Evolutionary conservation across 1,139 yeast species (phyloP), one percentile per base, ranked within the genome.

Genomic region (Saccharomycopsis hybrid): DNA sequence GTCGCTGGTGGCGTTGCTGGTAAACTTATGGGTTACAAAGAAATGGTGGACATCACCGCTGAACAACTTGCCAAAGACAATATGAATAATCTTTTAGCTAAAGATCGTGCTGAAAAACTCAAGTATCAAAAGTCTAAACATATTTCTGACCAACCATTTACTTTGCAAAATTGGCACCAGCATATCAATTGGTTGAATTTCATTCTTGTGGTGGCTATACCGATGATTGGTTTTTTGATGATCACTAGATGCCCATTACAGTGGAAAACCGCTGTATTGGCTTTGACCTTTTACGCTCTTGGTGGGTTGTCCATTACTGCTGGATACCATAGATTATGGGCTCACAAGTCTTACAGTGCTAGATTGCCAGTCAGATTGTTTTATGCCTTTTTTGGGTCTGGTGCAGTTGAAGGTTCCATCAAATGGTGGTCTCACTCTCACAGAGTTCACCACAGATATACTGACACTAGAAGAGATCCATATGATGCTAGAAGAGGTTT

Each of bases 361-460:
- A 73, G 75, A 48, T 64, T 73, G 60, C 92, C 95, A 5, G 76
- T 88, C 46, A 77, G 85, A 58, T 58, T 87, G 44, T 76, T 85
- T 60, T 83, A 76, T 61, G 95, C 96, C 43, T 71, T 88, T 44
- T 85, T 85, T 58, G 98, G 98, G 53, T 94, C 96, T 43, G 95
- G 96, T 51, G 87, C 97, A 52, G 89, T 88, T 53, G 95, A 92
- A 71, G 98, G 98, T 58, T 89, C 97, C 47, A 84, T 90, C 67
- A 89, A 92, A 71, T 94, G 98, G 98, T 92, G 98, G 98, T 82
- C 94, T 50, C 96, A 92, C 66, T 85, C 94, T 51, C 98, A 92
- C 73, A 82, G 98, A 74, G 80, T 94, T 57, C 98, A 92, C 72
- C 98, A 92, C 74, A 80, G 98, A 70, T 92, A 85, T 74, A 92